phyloP scores from a whole-genome alignment of 208 protist species.

The Acanthamoeba castellanii region DNA sequence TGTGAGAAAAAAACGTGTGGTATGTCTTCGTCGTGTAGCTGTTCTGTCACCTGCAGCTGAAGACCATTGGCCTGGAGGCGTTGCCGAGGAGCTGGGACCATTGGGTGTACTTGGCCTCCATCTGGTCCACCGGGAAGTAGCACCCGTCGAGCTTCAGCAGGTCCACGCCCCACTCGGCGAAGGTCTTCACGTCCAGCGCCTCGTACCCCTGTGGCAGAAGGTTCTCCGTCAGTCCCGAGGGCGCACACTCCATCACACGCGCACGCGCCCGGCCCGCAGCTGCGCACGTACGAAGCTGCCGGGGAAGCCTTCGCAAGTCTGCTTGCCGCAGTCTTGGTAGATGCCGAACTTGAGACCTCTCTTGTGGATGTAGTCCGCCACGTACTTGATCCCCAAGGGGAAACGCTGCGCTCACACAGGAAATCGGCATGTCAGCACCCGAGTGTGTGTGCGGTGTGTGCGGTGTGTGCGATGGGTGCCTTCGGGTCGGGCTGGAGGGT shows the following conservation, averaged over 20 bases:
- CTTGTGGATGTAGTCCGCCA: conserved; percentile 80
- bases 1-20: neutral
- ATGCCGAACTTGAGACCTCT: conserved; percentile 76
- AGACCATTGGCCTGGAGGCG: conserved; percentile 31
- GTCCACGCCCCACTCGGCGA: conserved; percentile 72
- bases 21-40: no score
- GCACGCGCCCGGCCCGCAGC: neutral
- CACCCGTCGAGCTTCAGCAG: conserved; percentile 63
- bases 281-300: conserved; percentile 5
- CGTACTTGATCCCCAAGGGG: conserved; percentile 70
- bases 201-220: conserved; percentile 22
- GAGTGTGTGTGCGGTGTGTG: neutral
- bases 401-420: conserved; percentile 40
- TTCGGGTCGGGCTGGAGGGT: conserved; percentile 63
- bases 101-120: conserved; percentile 40
- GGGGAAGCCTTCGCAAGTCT: conserved; percentile 48
- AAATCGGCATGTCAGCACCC: neutral
- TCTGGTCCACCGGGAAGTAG: conserved; percentile 35
- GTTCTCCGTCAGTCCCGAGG: neutral
- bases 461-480: neutral
- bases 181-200: conserved; percentile 35
- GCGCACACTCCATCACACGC: neutral
- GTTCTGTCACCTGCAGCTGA: conserved; percentile 44
- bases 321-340: conserved; percentile 66
- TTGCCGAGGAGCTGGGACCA: conserved; percentile 24